Evolutionary conservation across 73 alveolate genomes (phyloP).

Genomic region (Effrenium voratum): DNA sequence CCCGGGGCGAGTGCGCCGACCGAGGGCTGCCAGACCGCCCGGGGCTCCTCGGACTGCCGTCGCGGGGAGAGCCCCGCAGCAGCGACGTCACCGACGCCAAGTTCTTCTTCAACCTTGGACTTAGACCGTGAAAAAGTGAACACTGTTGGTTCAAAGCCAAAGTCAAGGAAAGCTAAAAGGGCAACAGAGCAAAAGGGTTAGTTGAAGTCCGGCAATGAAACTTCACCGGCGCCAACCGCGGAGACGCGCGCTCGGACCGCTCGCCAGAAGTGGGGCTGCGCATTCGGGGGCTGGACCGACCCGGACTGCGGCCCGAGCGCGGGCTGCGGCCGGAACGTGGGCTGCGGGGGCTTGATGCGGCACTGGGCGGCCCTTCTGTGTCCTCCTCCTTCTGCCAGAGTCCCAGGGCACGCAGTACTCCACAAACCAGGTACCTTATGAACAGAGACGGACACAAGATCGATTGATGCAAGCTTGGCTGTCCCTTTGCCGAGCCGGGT

Average conservation of each 20-base stretch:
- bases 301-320: constrained; percentile 3
- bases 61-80: constrained; percentile 55
- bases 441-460: background rate
- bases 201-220: background rate
- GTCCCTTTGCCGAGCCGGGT: background rate
- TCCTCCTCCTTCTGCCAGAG: constrained; percentile 73
- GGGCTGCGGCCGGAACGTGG: constrained; percentile 26
- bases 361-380: constrained; percentile 66
- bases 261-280: background rate
- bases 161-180: background rate
- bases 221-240: background rate
- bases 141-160: background rate
- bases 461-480: background rate
- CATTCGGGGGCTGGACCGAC: background rate
- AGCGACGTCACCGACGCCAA: constrained; percentile 72
- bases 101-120: constrained; percentile 57
- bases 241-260: background rate
- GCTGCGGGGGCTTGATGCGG: constrained; percentile 41
- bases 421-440: constrained; percentile 58
- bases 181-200: background rate
- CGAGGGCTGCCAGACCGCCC: constrained; percentile 3
- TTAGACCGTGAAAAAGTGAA: background rate
- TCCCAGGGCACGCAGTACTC: constrained; percentile 55
- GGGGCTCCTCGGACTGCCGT: constrained; percentile 8
- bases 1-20: background rate